A percentile compares a stretch with the other conserved stretches of the same genome.
These are phyloP conservation scores for Talaromyces sp. DNA, from an alignment of 2,329 filamentous ascomycete genomes.

Conservation along the genomic window DNA sequence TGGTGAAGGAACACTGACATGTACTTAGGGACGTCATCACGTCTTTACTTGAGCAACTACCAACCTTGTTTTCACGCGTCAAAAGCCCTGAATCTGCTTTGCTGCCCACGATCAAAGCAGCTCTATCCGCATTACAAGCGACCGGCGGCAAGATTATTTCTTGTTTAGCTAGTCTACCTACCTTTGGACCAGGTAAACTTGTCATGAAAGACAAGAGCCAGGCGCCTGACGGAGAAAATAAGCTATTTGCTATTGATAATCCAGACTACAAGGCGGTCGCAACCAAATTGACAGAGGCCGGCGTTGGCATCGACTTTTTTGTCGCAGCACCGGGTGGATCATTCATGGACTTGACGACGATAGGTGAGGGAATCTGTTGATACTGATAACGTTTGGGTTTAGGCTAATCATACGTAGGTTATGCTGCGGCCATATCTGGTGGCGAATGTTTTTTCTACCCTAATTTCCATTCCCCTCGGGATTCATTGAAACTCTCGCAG, in stretches of 20 bases:
- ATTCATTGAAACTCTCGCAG: constrained; percentile 75
- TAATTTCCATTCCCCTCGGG: constrained; percentile 86
- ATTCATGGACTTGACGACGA: constrained; percentile 89
- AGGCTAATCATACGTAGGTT: constrained; percentile 50
- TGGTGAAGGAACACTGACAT: constrained; percentile 1
- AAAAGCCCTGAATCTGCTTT: constrained; percentile 91
- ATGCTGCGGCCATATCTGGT: constrained; percentile 82
- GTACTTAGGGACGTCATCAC: constrained; percentile 66
- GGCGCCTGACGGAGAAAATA: constrained; percentile 85
- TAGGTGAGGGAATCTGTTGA: constrained; percentile 55
- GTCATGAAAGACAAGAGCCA: constrained; percentile 83
- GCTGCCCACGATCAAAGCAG: constrained; percentile 78
- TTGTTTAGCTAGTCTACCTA: constrained; percentile 81
- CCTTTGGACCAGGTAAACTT: constrained; percentile 82
- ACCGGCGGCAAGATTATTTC: constrained; percentile 93
- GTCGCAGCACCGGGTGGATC: constrained; percentile 84
- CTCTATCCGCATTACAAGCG: constrained; percentile 73
- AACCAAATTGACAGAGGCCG: constrained; percentile 80
- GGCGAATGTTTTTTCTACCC: constrained; percentile 96
- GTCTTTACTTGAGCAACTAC: constrained; percentile 78
- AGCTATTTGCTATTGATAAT: constrained; percentile 86
- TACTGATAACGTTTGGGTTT: neutral
- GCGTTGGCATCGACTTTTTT: constrained; percentile 91
- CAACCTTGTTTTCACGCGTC: constrained; percentile 78
- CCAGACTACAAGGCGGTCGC: constrained; percentile 81